Conservation (phyloP, 164 flowering plant genomes). For the Liriodendron chinense region DNA sequence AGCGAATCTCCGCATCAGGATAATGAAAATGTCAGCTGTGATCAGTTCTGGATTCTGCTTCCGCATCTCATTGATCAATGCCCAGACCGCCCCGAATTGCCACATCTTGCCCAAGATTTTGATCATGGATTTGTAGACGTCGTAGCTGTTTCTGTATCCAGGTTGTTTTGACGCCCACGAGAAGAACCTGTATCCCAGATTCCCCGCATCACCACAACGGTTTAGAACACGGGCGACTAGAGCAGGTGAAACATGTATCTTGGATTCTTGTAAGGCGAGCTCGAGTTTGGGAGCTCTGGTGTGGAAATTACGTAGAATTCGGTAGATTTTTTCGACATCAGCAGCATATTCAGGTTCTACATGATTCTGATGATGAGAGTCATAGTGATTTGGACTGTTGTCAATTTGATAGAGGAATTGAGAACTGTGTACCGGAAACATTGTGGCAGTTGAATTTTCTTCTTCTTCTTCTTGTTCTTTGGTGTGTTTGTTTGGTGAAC, state of each 20-base stretch:
- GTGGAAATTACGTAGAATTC: conserved; percentile 68
- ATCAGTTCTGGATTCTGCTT: conserved; percentile 55
- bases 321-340: conserved; percentile 74
- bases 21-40: conserved; percentile 59
- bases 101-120: conserved; percentile 73
- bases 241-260: conserved; percentile 44
- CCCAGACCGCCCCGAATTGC: conserved; percentile 93
- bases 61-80: conserved; percentile 83
- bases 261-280: conserved; percentile 67
- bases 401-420: neutral
- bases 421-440: neutral
- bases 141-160: conserved; percentile 64
- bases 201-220: conserved; percentile 92
- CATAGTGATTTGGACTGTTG: neutral
- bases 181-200: conserved; percentile 70
- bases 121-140: conserved; percentile 77
- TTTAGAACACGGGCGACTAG: conserved; percentile 68
- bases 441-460: neutral
- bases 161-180: conserved; percentile 84
- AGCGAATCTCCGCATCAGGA: conserved; percentile 86
- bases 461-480: neutral
- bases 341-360: conserved; percentile 41
- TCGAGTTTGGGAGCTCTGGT: conserved; percentile 74
- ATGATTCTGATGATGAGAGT: neutral
- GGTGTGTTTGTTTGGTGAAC: neutral